phyloP scores from a whole-genome alignment of 352 stramenopile genomes.

The Phytophthora agathidicida region DNA sequence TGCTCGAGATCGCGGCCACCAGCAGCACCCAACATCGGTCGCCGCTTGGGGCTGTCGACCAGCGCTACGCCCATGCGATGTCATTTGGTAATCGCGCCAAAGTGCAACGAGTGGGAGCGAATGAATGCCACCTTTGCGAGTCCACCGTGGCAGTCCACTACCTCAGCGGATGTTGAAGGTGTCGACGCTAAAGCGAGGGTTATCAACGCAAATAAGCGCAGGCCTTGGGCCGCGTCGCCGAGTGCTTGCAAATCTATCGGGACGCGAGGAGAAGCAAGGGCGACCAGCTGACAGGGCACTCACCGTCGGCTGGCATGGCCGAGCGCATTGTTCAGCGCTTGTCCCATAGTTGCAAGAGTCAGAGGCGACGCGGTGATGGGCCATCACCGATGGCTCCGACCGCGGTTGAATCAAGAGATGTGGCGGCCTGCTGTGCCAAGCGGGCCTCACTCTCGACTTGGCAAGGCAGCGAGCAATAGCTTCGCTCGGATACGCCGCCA shows the following conservation, averaged over 20 bases:
- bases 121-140: not conserved
- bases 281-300: constrained; percentile 22
- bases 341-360: constrained; percentile 24
- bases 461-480: constrained; percentile 17
- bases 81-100: constrained; percentile 11
- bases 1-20: not conserved
- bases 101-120: not conserved
- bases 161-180: constrained; percentile 10
- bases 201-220: no score
- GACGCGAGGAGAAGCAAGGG: constrained; percentile 25
- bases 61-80: constrained; percentile 3
- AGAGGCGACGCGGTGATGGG: constrained; percentile 6
- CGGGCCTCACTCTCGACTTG: constrained; percentile 31
- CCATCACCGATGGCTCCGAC: no score
- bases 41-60: constrained; percentile 7
- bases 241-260: constrained; percentile 10
- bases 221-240: no score
- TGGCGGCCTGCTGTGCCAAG: not conserved
- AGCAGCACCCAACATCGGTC: not conserved
- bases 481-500: not conserved
- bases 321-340: not conserved
- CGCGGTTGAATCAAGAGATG: constrained; percentile 34
- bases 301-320: constrained; percentile 12
- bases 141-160: not conserved
- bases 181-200: constrained; percentile 14